phyloP scores from a whole-genome alignment of 2,329 filamentous ascomycete genomes.

The Diaporthe longicolla region DNA sequence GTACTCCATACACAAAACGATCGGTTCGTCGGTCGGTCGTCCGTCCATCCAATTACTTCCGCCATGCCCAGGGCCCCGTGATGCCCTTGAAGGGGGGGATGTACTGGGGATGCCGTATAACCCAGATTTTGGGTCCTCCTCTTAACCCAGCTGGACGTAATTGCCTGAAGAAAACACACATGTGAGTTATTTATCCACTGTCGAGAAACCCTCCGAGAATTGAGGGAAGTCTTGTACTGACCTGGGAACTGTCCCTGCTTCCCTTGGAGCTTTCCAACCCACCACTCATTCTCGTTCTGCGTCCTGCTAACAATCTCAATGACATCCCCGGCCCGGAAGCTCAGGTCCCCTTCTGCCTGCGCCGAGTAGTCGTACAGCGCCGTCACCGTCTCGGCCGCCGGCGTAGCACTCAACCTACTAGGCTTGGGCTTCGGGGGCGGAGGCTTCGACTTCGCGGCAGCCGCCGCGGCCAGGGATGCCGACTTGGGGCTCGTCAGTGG shows the following conservation, averaged over 20 bases:
- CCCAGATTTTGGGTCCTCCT: neutral
- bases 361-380: conserved; percentile 97
- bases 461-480: conserved; percentile 60
- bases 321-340: conserved; percentile 87
- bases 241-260: conserved; percentile 95
- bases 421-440: conserved; percentile 86
- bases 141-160: conserved; percentile 59
- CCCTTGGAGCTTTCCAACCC: conserved; percentile 85
- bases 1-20: conserved; percentile 37
- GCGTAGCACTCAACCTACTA: conserved; percentile 75
- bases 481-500: conserved; percentile 48
- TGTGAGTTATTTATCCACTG: neutral
- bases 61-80: neutral
- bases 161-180: conserved; percentile 52
- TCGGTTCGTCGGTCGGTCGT: neutral
- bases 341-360: conserved; percentile 93
- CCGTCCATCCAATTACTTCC: conserved; percentile 13
- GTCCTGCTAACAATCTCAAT: conserved; percentile 91
- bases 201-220: neutral
- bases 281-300: conserved; percentile 97
- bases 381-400: conserved; percentile 82
- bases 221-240: conserved; percentile 60
- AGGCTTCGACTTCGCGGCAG: conserved; percentile 75
- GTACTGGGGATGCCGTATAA: neutral
- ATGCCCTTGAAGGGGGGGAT: neutral